These are phyloP conservation scores for Edaphochlamys debaryana DNA, from an alignment of 139 green algal species.

Conservation along the genomic window DNA sequence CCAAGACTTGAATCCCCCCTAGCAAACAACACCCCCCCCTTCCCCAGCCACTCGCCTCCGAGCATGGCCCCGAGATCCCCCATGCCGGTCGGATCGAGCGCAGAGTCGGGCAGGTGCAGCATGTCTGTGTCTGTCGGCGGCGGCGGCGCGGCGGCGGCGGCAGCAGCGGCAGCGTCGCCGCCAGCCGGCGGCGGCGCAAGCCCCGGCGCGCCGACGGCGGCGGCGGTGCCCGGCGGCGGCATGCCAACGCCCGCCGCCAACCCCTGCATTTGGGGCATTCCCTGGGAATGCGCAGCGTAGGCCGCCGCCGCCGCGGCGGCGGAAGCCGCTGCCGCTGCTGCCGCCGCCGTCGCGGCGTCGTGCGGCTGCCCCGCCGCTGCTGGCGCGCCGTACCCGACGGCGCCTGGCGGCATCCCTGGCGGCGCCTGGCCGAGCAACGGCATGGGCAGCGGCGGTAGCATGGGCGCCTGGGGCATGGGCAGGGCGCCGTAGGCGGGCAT, in stretches of 20 bases:
- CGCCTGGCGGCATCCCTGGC: background rate
- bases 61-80: slow-evolving; percentile 12
- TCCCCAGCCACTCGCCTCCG: background rate
- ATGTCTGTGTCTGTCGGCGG: slow-evolving; percentile 2
- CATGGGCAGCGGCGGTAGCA: background rate
- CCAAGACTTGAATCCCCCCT: background rate
- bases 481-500: background rate
- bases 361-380: background rate
- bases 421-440: background rate
- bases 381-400: background rate
- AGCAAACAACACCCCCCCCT: background rate
- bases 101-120: background rate
- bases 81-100: slow-evolving; percentile 5
- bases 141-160: background rate
- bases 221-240: background rate
- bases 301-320: no score
- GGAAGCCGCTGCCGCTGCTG: no score
- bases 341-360: no score
- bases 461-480: background rate
- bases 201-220: background rate
- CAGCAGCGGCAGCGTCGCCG: background rate
- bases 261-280: background rate
- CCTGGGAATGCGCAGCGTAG: background rate
- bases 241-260: background rate
- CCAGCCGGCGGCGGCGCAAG: background rate